Percentiles rank a stretch among this genome's conserved stretches.
Evolutionary conservation across 208 protist species (phyloP).

Genomic region (Leishmania arabica): DNA sequence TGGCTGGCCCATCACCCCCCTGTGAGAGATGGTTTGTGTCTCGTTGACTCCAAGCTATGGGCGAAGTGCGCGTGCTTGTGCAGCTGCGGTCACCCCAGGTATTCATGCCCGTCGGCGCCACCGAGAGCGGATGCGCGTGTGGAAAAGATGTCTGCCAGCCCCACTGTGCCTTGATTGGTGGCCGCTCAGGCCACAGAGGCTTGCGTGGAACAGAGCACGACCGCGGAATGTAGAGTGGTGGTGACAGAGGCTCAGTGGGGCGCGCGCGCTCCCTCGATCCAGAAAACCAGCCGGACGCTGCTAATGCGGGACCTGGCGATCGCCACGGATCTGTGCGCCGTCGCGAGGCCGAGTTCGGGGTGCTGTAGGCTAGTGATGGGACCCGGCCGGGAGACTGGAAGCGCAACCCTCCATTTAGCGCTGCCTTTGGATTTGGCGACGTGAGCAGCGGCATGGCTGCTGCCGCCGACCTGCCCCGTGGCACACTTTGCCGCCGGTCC

Average conservation of each 20-base stretch:
- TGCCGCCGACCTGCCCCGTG: not conserved
- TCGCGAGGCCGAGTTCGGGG: slow-evolving; percentile 17
- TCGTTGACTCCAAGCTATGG: not conserved
- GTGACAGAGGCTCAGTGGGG: slow-evolving; percentile 14
- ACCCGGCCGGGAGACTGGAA: slow-evolving; percentile 32
- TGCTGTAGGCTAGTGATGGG: slow-evolving; percentile 39
- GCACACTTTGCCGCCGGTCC: slow-evolving; percentile 16
- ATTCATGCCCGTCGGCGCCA: not conserved
- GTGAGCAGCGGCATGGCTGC: not conserved
- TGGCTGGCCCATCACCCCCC: not conserved
- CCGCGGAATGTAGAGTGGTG: slow-evolving; percentile 23
- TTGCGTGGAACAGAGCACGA: slow-evolving; percentile 12
- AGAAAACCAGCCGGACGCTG: not conserved
- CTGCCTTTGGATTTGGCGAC: slow-evolving; percentile 9
- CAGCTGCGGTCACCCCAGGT: not conserved
- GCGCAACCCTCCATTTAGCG: slow-evolving; percentile 16
- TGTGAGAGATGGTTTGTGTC: not conserved
- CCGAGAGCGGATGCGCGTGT: not conserved
- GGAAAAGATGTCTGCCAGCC: not conserved
- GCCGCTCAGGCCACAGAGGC: not conserved
- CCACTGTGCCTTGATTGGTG: not conserved
- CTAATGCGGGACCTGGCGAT: not conserved
- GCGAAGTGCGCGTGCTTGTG: not conserved
- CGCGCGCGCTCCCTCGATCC: not conserved
- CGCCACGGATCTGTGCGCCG: slow-evolving; percentile 16